Evolutionary conservation across 495 filamentous ascomycete species (phyloP).

Genomic region (Lindgomyces ingoldianus): DNA sequence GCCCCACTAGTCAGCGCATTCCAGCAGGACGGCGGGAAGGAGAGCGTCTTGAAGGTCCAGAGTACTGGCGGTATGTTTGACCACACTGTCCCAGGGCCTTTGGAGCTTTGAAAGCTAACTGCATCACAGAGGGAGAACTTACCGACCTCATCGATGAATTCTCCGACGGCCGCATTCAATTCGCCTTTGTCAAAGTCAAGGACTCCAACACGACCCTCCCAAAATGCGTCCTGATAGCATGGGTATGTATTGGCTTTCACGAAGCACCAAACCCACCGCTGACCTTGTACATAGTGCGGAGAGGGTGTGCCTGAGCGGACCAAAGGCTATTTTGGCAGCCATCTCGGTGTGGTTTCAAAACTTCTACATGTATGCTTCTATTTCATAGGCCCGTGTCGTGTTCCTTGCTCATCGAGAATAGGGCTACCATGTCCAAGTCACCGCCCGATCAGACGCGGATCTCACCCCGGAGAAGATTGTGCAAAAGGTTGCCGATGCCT

Average conservation of each 20-base stretch:
- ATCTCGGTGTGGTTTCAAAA: slow-evolving; percentile 83
- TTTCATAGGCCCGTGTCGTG: neutral
- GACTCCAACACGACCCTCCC: slow-evolving; percentile 89
- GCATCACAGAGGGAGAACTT: slow-evolving; percentile 78
- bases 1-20: slow-evolving; percentile 89
- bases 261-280: neutral
- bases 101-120: slow-evolving; percentile 11
- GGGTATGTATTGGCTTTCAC: slow-evolving; percentile 52
- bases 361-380: slow-evolving; percentile 69
- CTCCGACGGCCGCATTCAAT: slow-evolving; percentile 93
- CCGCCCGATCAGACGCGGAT: slow-evolving; percentile 85
- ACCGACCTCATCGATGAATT: slow-evolving; percentile 96
- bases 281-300: slow-evolving; percentile 62
- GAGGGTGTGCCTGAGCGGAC: slow-evolving; percentile 97
- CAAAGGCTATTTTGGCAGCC: slow-evolving; percentile 97
- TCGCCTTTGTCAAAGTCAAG: slow-evolving; percentile 94
- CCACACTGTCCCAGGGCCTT: neutral
- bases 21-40: slow-evolving; percentile 79
- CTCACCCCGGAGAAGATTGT: slow-evolving; percentile 84
- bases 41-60: slow-evolving; percentile 93
- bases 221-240: slow-evolving; percentile 91
- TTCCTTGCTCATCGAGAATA: slow-evolving; percentile 37
- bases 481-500: slow-evolving; percentile 93
- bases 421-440: slow-evolving; percentile 97
- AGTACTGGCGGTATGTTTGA: slow-evolving; percentile 69